Evolutionary conservation across 148 eudicot species (phyloP).

Genomic region (Spergularia marina): DNA sequence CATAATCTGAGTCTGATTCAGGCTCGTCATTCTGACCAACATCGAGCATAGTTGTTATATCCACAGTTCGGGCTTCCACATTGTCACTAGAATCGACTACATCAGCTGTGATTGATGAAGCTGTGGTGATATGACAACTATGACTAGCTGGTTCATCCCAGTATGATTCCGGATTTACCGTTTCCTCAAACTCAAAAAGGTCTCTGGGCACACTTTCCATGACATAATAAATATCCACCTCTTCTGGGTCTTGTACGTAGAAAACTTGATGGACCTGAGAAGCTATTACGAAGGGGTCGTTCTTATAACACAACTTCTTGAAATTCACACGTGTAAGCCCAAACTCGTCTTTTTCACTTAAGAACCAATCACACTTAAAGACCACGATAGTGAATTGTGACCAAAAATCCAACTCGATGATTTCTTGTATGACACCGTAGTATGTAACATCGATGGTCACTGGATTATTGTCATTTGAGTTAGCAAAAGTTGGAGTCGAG

Average conservation of each 20-base stretch:
- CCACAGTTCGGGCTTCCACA: background rate
- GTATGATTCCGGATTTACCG: background rate
- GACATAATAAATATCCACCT: background rate
- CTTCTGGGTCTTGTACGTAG: background rate
- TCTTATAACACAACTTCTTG: background rate
- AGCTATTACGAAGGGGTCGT: background rate
- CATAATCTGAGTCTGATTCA: too few relatives aligned
- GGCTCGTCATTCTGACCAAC: too few relatives aligned
- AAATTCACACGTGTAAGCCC: background rate
- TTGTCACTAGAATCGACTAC: background rate
- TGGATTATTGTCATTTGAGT: too few relatives aligned
- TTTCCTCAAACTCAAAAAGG: background rate
- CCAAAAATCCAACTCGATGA: too few relatives aligned
- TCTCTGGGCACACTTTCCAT: background rate
- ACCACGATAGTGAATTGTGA: background rate
- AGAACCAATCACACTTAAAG: background rate
- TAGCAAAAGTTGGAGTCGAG: too few relatives aligned
- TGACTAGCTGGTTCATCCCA: background rate
- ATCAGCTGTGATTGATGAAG: background rate
- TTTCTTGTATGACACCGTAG: too few relatives aligned
- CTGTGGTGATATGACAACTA: background rate
- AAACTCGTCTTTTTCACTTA: background rate
- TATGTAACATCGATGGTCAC: too few relatives aligned
- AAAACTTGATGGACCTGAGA: conserved; percentile 9
- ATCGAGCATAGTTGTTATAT: background rate